Evolutionary conservation across 2,329 filamentous ascomycete genomes (phyloP).

Genomic region (Colletotrichum gigasporum): DNA sequence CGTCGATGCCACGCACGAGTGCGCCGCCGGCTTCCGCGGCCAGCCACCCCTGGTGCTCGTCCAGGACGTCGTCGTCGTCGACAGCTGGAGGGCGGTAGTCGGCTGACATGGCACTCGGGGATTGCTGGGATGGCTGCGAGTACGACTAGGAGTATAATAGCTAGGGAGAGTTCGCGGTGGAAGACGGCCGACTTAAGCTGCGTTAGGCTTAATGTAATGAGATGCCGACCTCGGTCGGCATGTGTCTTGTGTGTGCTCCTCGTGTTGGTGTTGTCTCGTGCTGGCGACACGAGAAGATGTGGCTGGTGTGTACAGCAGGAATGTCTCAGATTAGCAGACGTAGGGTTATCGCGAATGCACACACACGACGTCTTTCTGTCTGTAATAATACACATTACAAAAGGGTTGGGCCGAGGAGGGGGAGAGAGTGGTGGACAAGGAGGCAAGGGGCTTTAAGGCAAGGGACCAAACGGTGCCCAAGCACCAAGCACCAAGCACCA

Average conservation of each 20-base stretch:
- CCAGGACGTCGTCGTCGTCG: neutral
- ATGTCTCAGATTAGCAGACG: slow-evolving; percentile 15
- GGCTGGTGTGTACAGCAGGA: neutral
- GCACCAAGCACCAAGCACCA: no score
- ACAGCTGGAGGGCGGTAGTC: slow-evolving; percentile 18
- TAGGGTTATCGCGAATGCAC: slow-evolving; percentile 3
- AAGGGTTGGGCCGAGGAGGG: neutral
- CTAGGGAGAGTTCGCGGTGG: neutral
- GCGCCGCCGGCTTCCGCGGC: slow-evolving; percentile 2
- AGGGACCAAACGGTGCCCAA: neutral
- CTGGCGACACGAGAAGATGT: neutral
- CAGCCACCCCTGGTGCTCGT: slow-evolving; percentile 7
- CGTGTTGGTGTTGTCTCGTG: no score
- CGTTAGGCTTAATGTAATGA: no score
- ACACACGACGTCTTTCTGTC: neutral
- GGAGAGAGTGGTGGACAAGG: neutral
- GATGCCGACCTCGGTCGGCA: neutral
- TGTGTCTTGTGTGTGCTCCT: neutral
- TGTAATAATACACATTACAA: slow-evolving; percentile 5
- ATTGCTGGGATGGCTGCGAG: neutral
- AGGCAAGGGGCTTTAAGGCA: neutral
- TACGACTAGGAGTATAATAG: no score
- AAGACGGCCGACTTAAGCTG: neutral
- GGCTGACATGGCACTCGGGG: slow-evolving; percentile 9
- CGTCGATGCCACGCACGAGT: slow-evolving; percentile 4